Evolutionary conservation across 1,284 basidiomycete species (phyloP).

Genomic region (Malassezia brasiliensis): DNA sequence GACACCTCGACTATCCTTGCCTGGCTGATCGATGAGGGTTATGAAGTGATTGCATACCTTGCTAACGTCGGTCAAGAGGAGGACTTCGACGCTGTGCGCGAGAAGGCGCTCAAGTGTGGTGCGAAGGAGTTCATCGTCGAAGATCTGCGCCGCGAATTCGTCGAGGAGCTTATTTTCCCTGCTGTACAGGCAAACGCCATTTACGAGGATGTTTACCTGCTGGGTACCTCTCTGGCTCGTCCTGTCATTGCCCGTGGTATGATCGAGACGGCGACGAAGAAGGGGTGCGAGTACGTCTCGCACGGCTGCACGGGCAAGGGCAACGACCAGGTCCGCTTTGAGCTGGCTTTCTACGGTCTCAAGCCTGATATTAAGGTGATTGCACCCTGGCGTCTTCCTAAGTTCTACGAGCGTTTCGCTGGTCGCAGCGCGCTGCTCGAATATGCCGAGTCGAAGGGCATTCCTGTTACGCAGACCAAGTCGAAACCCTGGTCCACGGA

Average conservation of each 20-base stretch:
- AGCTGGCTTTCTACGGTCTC: slow-evolving; percentile 96
- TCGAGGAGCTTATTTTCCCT: slow-evolving; percentile 89
- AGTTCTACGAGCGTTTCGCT: slow-evolving; percentile 94
- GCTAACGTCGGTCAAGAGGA: slow-evolving; percentile 98
- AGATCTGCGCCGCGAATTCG: slow-evolving; percentile 88
- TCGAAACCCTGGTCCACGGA: slow-evolving; percentile 95
- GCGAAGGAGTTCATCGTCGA: slow-evolving; percentile 90
- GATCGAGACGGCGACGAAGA: slow-evolving; percentile 82
- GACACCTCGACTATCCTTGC: slow-evolving; percentile 48
- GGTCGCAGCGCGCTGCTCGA: slow-evolving; percentile 84
- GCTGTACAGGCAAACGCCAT: slow-evolving; percentile 97
- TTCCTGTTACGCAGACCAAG: slow-evolving; percentile 88
- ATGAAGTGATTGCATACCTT: slow-evolving; percentile 97
- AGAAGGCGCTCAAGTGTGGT: slow-evolving; percentile 83
- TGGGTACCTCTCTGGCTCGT: slow-evolving; percentile 92
- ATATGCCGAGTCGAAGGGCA: slow-evolving; percentile 77
- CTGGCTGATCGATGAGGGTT: slow-evolving; percentile 76
- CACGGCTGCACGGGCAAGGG: slow-evolving; percentile 99
- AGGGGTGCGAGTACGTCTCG: slow-evolving; percentile 64
- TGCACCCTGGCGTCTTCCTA: slow-evolving; percentile 92
- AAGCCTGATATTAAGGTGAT: slow-evolving; percentile 98
- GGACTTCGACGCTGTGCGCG: slow-evolving; percentile 86
- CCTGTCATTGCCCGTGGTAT: slow-evolving; percentile 98
- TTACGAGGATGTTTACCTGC: slow-evolving; percentile 98
- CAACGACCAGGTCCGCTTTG: slow-evolving; percentile 98